Base-by-base conservation (phyloP, 2,329 filamentous ascomycete species). In the Aspergillus novofumigatus region DNA sequence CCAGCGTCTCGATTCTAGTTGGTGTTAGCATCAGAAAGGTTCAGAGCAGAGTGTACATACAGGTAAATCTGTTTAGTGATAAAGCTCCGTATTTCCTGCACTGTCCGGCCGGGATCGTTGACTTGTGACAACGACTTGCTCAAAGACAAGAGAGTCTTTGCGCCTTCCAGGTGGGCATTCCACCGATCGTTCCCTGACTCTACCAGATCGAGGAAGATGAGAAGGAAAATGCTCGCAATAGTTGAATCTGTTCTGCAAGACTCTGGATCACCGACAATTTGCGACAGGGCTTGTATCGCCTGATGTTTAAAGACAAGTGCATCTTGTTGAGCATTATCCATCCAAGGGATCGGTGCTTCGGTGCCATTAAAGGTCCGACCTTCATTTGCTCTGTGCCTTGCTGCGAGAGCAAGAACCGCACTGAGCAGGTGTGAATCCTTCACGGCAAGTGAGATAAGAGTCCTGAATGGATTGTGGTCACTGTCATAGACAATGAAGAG, bases 271-370 rank as follows among this genome's bases (percentile, higher is more conserved):
- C 57, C 32, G 5, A 74, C 28, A 1, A 58, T 58, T 7, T 57
- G 55, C 2, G 69, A 66, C 4, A 74, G 59, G 5, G 66, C 65
- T 47, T 69, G 67, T 38, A 74, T 72, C 1, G 72, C 69, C 32
- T 67, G 68, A 21, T 72, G 65, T 45, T 74, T 74, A 54, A 68
- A 74, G 1, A 52, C 58, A 25, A 74, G 64, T 3, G 72, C 72
- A 57, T 72, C 65, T 1, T 59, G 63, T 51, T 71, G 60, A 10
- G 67, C 62, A 51, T 62, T 63, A 6, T 21, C 41, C 2, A 21
- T 44, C 41, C 41, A 52, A 3, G 54, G 56, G 21, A 29, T 57
- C 17, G 57, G 45, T 11, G 41, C 41, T 51, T 61, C 53, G 21
- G 50, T n/a, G 45, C 65, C 57, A 55, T 59, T 10, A 28, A 67